Percentiles rank a stretch among this genome's conserved stretches.
Evolutionary conservation across 768 basidiomycete genomes (phyloP).

Genomic region (Auricularia heimuer): DNA sequence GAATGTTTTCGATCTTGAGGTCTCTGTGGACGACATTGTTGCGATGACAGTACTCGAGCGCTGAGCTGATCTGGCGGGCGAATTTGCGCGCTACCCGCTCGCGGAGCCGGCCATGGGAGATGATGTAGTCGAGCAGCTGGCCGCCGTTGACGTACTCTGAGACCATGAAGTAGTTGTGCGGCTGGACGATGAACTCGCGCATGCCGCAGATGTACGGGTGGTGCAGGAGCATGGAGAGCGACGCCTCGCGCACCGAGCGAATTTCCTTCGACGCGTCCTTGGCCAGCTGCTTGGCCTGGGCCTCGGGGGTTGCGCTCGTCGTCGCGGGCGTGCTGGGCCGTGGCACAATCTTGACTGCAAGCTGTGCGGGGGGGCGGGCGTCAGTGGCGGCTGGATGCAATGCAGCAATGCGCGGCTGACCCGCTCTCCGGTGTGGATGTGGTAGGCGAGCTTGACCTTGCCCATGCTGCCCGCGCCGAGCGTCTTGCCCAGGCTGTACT

Average conservation of each 20-base stretch:
- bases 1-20: slow-evolving; percentile 99
- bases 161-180: slow-evolving; percentile 99
- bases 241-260: slow-evolving; percentile 90
- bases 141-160: slow-evolving; percentile 98
- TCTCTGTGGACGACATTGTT: slow-evolving; percentile 97
- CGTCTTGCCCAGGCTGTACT: slow-evolving; percentile 94
- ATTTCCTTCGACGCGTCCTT: slow-evolving; percentile 95
- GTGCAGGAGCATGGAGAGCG: slow-evolving; percentile 88
- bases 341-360: slow-evolving; percentile 98
- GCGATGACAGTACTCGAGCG: slow-evolving; percentile 92
- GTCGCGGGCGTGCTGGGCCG: slow-evolving; percentile 58
- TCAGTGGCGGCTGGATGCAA: not conserved
- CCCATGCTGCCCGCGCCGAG: slow-evolving; percentile 98
- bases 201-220: slow-evolving; percentile 99
- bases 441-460: slow-evolving; percentile 93
- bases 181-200: slow-evolving; percentile 97
- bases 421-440: slow-evolving; percentile 85
- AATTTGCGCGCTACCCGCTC: slow-evolving; percentile 97
- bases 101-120: slow-evolving; percentile 89
- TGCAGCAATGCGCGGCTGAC: slow-evolving; percentile 34
- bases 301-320: slow-evolving; percentile 40
- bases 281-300: slow-evolving; percentile 65
- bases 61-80: slow-evolving; percentile 92
- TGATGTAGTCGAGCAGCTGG: slow-evolving; percentile 99
- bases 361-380: slow-evolving; percentile 32